Percentiles rank a stretch among this genome's conserved stretches.
Evolutionary conservation across 257 asterid genomes (phyloP).

Genomic region (Avicennia marina): DNA sequence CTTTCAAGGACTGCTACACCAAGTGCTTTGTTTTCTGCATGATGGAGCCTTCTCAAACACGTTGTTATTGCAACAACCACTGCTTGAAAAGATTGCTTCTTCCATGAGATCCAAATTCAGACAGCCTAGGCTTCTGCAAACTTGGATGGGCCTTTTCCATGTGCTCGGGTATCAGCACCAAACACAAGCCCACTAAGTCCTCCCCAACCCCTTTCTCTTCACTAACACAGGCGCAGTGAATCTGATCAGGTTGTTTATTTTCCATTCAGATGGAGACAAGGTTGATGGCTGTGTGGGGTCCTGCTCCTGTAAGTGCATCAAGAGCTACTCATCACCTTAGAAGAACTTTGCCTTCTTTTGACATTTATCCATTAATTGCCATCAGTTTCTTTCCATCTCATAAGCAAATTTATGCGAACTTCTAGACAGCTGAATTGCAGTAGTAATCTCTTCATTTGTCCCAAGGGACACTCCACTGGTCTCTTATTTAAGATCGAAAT

Average conservation of each 20-base stretch:
- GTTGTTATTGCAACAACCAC: constrained; percentile 75
- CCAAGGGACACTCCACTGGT: no score
- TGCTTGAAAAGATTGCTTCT: constrained; percentile 91
- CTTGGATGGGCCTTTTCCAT: constrained; percentile 83
- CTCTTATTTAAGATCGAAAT: no score
- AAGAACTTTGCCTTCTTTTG: no score
- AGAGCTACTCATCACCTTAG: no score
- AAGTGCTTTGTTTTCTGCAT: constrained; percentile 82
- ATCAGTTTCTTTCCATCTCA: no score
- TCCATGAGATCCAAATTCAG: constrained; percentile 31
- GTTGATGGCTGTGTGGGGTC: constrained; percentile 87
- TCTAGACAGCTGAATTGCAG: no score
- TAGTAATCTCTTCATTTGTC: no score
- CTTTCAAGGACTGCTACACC: constrained; percentile 84
- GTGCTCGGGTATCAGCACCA: constrained; percentile 68
- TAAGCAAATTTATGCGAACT: no score
- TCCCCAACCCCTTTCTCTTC: no score
- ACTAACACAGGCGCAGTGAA: no score
- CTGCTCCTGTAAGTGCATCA: constrained; percentile 68
- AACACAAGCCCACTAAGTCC: constrained; percentile 56
- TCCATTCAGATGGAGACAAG: constrained; percentile 69
- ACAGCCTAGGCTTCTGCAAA: constrained; percentile 64
- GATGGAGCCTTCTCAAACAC: constrained; percentile 79
- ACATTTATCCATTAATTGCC: no score
- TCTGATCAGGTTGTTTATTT: no score